Base-by-base conservation (phyloP, 164 flowering plant genomes). In the Paratinospora sagittata region DNA sequence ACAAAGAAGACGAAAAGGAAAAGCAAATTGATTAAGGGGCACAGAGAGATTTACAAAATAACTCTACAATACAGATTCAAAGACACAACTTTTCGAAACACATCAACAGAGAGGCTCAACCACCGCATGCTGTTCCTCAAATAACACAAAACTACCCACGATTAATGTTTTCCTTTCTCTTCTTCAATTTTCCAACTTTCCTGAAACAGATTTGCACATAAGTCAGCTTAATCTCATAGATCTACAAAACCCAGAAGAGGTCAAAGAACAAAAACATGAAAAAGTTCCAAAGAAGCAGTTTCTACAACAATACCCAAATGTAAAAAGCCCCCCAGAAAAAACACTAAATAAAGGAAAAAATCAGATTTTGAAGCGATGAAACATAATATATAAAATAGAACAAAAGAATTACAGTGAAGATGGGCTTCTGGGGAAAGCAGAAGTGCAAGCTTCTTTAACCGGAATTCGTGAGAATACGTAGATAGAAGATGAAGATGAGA, bases 61-160 rank as follows among this genome's bases (percentile, higher is more conserved):
- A 93, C 98, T 66, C 85, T 82, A 61, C 98, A 93, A 61, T 87
- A 90, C 68, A 93, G 75, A 81, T 91, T 91, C 86, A 93, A 84
- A 24, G 92, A 84, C 74, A 90, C 75, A 33, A 91, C 88, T 85
- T 81, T 87, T 10, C 89, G 86, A 70, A 76, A 81, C 55, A 90
- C 94, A 71, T 89, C 90, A 55, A 90, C 82, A 16, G 97, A 91
- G 5, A 88, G 80, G 80, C 82, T 81, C 74, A 82, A 73, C 86
- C 90, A 83, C 87, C 83, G 92, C 98, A 93, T 93, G 76, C 89
- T 89, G 92, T 72, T 76, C 79, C 71, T 13, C 70, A 49, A 27
- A 34, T 47, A 57, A 60, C 39, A 41, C 8, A 12, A 16, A 73
- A 73, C 62, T 65, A 36, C 77, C 86, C 81, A 80, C 80, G 43